Evolutionary conservation across 1,284 basidiomycete species (phyloP), one percentile per base, ranked within the genome.

Genomic region (Albatrellus sp.): DNA sequence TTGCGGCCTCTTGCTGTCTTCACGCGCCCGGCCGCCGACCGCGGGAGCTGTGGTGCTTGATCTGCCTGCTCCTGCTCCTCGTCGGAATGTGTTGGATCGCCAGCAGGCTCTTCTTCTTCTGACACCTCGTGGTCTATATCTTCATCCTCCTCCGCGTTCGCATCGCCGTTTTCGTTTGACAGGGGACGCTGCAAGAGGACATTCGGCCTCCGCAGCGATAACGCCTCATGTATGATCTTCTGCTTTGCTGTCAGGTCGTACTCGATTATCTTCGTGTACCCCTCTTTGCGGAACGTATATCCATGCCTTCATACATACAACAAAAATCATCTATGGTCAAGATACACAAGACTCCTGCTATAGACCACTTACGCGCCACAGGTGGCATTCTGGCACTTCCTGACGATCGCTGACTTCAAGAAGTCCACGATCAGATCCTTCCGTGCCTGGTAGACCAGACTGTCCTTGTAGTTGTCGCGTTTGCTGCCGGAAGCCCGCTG

Each of bases 231-330:
- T 43, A 75, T 70, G 32, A 64, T 69, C 61, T 87, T 88, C 58
- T 93, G 85, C 63, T 92, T 94, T 5, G 63, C 46, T 1, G 87
- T 72, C 28, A 98, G 72, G 55, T 92, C 91, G 56, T 89, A 88
- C 65, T 98, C 93, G 59, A 98, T 85, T 51, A 99, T 77, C 66
- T 97, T 98, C 48, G 90, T 88, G 58, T 89, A 75, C 1, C 90
- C 91, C 59, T 98, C 96, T 61, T 93, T 97, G 48, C 93, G 82
- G 63, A 90, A 89, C 0, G 88, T 87, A 57, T 90, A 90, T 1
- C 73, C 80, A 55, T 75, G 66, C n/a, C 91, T 94, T 53, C 1
- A 33, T 28, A 31, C n/a, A 44, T 38, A 30, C 44, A 40, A 46
- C 31, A 42, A 34, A 34, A 46, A 20, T 48, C 29, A 45, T 17